These are phyloP conservation scores for Sphenostylis stenocarpa DNA, from an alignment of 306 rosid species.

Conservation along the genomic window DNA sequence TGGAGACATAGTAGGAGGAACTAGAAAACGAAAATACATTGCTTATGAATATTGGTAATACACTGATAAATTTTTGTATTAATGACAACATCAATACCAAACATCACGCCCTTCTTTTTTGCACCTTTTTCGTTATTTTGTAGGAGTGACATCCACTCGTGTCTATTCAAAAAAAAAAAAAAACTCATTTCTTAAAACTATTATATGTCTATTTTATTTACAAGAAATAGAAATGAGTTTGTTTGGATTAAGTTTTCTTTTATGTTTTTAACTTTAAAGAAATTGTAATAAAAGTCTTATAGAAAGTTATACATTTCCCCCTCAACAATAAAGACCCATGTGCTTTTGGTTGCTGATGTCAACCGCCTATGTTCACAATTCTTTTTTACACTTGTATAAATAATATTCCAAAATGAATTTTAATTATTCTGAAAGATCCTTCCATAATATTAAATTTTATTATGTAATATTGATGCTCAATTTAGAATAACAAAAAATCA, in stretches of 20 bases:
- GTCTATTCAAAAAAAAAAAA: background rate
- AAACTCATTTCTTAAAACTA: too few relatives aligned
- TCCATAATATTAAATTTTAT: too few relatives aligned
- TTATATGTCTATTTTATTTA: too few relatives aligned
- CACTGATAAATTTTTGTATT: conserved; percentile 1
- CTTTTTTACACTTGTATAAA: too few relatives aligned
- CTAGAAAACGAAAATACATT: background rate
- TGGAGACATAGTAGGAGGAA: background rate
- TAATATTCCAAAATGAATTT: too few relatives aligned
- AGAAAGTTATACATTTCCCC: background rate
- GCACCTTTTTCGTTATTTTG: background rate
- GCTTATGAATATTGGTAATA: conserved; percentile 3
- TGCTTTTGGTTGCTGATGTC: background rate
- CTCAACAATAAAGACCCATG: background rate
- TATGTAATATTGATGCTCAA: too few relatives aligned
- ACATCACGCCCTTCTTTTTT: background rate
- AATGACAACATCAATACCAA: background rate
- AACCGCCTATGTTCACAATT: too few relatives aligned
- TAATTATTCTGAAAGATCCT: too few relatives aligned
- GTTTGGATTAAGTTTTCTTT: background rate
- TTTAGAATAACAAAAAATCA: too few relatives aligned
- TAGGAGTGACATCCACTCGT: background rate
- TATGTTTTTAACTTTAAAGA: background rate
- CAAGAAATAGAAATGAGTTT: background rate
- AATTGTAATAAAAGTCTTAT: background rate